Evolutionary conservation across 257 asterid species (phyloP).

Genomic region (Nicotiana benthamiana): DNA sequence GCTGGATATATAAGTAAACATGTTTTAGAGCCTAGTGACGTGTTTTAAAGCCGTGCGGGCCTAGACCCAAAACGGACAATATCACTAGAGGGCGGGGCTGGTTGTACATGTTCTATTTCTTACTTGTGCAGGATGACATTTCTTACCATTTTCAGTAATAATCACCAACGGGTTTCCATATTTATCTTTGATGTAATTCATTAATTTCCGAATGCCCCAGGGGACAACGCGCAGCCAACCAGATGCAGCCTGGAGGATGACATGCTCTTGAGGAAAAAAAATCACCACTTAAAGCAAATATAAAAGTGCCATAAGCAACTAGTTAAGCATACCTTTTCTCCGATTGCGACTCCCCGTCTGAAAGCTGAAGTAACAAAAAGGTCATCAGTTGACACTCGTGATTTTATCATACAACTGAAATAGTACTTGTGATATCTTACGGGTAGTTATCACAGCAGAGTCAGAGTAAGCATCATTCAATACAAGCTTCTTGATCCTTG

Average conservation of each 20-base stretch:
- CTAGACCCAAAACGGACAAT: too few relatives aligned
- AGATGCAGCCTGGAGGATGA: slow-evolving; percentile 54
- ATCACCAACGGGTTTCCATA: slow-evolving; percentile 68
- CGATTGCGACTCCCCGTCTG: slow-evolving; percentile 62
- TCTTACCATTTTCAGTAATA: slow-evolving; percentile 74
- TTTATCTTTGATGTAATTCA: slow-evolving; percentile 50
- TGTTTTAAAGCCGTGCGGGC: too few relatives aligned
- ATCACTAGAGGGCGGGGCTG: too few relatives aligned
- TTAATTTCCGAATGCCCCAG: slow-evolving; percentile 73
- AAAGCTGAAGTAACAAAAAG: slow-evolving; percentile 32
- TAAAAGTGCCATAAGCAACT: not conserved
- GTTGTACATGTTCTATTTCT: not conserved
- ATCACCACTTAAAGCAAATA: not conserved
- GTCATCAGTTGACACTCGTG: slow-evolving; percentile 5
- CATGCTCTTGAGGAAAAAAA: not conserved
- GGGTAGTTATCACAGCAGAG: slow-evolving; percentile 57
- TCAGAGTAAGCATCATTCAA: slow-evolving; percentile 63
- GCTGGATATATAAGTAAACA: too few relatives aligned
- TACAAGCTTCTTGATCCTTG: slow-evolving; percentile 37
- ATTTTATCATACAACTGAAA: not conserved
- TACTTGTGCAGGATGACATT: not conserved
- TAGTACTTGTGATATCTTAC: slow-evolving; percentile 28
- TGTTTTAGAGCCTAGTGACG: too few relatives aligned
- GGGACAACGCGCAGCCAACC: slow-evolving; percentile 74
- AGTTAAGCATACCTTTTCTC: slow-evolving; percentile 52